Evolutionary conservation across 306 rosid genomes (phyloP), one percentile per base, ranked within the genome.

Genomic region (Heteromeles arbutifolia): DNA sequence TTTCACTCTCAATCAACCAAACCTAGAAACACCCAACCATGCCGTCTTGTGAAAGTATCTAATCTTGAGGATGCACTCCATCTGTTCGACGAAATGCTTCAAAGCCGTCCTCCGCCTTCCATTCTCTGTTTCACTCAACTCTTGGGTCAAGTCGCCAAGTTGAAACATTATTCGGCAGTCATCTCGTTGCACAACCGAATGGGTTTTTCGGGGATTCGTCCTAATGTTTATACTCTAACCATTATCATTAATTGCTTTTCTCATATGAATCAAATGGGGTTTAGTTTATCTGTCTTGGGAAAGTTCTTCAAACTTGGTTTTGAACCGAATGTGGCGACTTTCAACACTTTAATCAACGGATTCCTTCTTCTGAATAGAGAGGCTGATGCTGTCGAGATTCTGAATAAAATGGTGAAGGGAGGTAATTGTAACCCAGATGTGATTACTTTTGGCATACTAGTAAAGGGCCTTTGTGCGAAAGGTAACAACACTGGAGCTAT

Each of bases 221-320:
- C 75, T 11, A 48, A 75, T 74, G 67, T 24, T 2, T 87, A 34
- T 72, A 85, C 75, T 58, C 61, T 87, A 24, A 78, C 29, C 22
- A 87, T 87, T 37, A 29, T 73, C 24, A 69, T 81, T 50, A 85
- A 87, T n/a, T 87, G 85, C 59, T 80, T 78, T 9, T 82, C 81
- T 43, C 85, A 14, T 50, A n/a, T 66, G 29, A 79, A 66, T 19
- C 12, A 26, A 17, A 21, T 74, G 28, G 74, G 37, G 15, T 19
- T 13, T 44, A 39, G 67, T 56, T 41, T 57, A 43, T 83, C 34
- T 5, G 34, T 68, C 3, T 7, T 85, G 22, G 82, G 87, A 9
- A 65, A 69, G 4, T 69, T 82, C 31, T 53, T 79, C 22, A 87
- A 82, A 29, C 56, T 59, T 26, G 88, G 81, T 0, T 45, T 72